Evolutionary conservation across 179 eudicot genomes (phyloP), one percentile per base, ranked within the genome.

Genomic region (Silene noctiflora): DNA sequence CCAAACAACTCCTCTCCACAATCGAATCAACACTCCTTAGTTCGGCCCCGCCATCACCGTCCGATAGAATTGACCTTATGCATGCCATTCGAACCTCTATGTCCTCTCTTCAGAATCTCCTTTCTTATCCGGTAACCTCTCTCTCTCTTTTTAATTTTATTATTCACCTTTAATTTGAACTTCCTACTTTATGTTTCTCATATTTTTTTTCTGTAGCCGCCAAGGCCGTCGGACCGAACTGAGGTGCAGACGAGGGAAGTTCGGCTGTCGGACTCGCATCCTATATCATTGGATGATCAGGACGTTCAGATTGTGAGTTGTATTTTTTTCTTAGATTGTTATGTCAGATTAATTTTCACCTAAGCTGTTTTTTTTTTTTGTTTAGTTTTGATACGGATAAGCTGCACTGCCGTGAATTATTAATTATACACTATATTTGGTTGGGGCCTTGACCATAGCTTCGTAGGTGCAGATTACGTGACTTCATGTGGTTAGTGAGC

Each of bases 181-280:
- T 44, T 72, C 3, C 10, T 14, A 1, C 1, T 3, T 39, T 20
- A 3, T 17, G 35, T 67, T 44, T 24, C 8, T 79, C 11, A 12
- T 31, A 12, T 31, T 19, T 68, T 63, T 24, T 24, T 72, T 55
- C 44, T 80, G 84, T 79, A 96, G 99, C 88, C 94, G 62, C 99
- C 98, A 1, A 87, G 89, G 53, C 86, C 91, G 6, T 79, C 99
- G 22, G 99, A 93, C 72, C 83, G 97, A 53, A 86, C 90, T 14
- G 92, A 96, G 83, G 98, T 93, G 73, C 89, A 93, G 84, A 87
- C 89, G 5, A 90, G 84, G 79, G 96, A 93, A 81, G 99, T 90
- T 74, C 84, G 93, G 84, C 84, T 96, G 59, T 97, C 97, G 46
- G 88, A 89, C 77, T 88, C 92, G 56, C 73, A 89, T 4, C 88